Percentiles rank a stretch among this genome's conserved stretches.
Evolutionary conservation across 495 filamentous ascomycete genomes (phyloP).

Genomic region (Penicillium parvum): DNA sequence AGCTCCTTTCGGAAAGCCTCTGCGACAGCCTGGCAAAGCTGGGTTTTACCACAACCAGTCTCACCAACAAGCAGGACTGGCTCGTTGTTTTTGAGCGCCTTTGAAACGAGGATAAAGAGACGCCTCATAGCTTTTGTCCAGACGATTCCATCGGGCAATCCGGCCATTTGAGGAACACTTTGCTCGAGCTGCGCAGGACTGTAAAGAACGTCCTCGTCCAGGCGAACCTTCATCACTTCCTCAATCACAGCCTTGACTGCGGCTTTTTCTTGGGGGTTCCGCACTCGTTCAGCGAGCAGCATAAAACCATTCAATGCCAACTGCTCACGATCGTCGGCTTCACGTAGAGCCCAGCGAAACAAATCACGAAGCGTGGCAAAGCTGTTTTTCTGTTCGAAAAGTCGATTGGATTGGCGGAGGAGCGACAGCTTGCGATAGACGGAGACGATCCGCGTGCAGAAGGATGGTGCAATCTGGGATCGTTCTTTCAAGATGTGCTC

Average conservation of each 20-base stretch:
- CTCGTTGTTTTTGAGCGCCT: slow-evolving; percentile 85
- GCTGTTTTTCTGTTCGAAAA: slow-evolving; percentile 96
- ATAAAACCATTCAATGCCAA: slow-evolving; percentile 92
- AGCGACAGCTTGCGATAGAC: slow-evolving; percentile 89
- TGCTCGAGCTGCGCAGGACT: slow-evolving; percentile 53
- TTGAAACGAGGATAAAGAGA: slow-evolving; percentile 77
- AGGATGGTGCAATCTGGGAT: slow-evolving; percentile 83
- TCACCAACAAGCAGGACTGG: slow-evolving; percentile 92
- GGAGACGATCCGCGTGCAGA: slow-evolving; percentile 83
- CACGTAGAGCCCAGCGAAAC: slow-evolving; percentile 91
- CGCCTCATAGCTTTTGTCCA: slow-evolving; percentile 96
- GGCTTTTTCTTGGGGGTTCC: slow-evolving; percentile 79
- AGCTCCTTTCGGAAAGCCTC: slow-evolving; percentile 69
- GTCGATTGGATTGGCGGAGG: slow-evolving; percentile 77
- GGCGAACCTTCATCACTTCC: slow-evolving; percentile 79
- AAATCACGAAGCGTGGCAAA: slow-evolving; percentile 96
- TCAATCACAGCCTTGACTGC: slow-evolving; percentile 88
- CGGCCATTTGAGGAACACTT: slow-evolving; percentile 36
- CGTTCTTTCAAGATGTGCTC: slow-evolving; percentile 85
- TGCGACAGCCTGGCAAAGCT: slow-evolving; percentile 87
- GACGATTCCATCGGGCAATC: slow-evolving; percentile 57
- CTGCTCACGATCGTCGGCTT: slow-evolving; percentile 78
- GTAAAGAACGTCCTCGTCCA: slow-evolving; percentile 73
- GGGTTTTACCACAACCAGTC: slow-evolving; percentile 96
- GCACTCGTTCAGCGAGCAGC: slow-evolving; percentile 88